Base-by-base conservation (phyloP, 2,329 filamentous ascomycete genomes). In the Torrubiella hemipterigena region DNA sequence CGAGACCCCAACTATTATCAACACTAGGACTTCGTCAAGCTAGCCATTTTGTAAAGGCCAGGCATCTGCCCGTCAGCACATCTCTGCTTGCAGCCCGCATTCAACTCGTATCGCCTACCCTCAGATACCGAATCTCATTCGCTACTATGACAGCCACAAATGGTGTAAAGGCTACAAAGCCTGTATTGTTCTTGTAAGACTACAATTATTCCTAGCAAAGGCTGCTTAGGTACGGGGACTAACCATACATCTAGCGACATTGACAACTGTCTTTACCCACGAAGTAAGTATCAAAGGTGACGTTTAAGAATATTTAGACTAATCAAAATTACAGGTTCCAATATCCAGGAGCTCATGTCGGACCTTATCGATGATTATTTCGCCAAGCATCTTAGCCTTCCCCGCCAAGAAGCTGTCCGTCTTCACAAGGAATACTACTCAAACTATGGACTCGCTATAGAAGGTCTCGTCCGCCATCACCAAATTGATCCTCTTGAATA, bases 181-280 rank as follows among this genome's bases (percentile, higher is more conserved):
- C 56, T 31, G 58, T 63, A 8, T 42, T 63, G 20, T 63, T 63
- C 49, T 63, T 63, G 59, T 63, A 39, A 25, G 54, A 39, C n/a
- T n/a, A 24, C 4, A 12, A 17, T 17, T 14, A 11, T n/a, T 6
- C 28, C n/a, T 27, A 30, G 9, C 15, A 17, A 6, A 9, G 6
- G 9, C 6, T 26, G 10, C 19, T 18, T 12, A 2, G 4, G n/a
- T 18, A 17, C 15, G 6, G 17, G 26, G 31, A 22, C 26, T 15
- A 13, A 12, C 10, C 10, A 15, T 10, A 30, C 29, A 7, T 20
- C 11, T 29, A 96, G 95, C 51, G 91, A 98, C 52, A 96, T 98
- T 50, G 91, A 98, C 66, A 98, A 98, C 51, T 98, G 93, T 58
- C 73, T 96, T 34, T 96, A 95, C 49, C 77, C 87, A 1, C 86